phyloP scores from a whole-genome alignment of 257 asterid species.

The Paulownia fortunei region DNA sequence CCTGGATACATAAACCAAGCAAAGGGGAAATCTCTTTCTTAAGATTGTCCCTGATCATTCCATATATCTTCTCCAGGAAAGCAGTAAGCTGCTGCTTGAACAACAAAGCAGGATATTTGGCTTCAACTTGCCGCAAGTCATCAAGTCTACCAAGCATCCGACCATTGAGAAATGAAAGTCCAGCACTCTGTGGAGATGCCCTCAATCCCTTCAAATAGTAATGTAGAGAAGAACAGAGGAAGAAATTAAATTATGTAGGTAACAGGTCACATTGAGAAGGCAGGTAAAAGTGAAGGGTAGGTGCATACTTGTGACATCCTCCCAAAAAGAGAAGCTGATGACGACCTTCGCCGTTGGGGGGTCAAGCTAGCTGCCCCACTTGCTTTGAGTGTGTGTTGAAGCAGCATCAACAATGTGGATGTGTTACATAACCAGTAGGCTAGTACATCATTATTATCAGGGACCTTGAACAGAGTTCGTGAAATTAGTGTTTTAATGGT shows the following conservation, averaged over 20 bases:
- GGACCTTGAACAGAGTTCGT: slow-evolving; percentile 44
- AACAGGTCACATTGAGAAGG: slow-evolving; percentile 17
- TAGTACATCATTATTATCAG: slow-evolving; percentile 65
- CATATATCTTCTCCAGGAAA: slow-evolving; percentile 81
- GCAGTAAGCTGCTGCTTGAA: slow-evolving; percentile 89
- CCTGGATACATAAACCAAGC: slow-evolving; percentile 85
- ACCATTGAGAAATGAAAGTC: slow-evolving; percentile 69
- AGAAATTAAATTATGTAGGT: slow-evolving; percentile 5
- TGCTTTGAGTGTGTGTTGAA: slow-evolving; percentile 81
- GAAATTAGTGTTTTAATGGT: slow-evolving; percentile 20
- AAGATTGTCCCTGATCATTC: slow-evolving; percentile 75
- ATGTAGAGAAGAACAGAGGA: slow-evolving; percentile 13
- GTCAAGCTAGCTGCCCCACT: slow-evolving; percentile 78
- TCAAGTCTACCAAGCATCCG: slow-evolving; percentile 74
- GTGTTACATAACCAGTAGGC: slow-evolving; percentile 79
- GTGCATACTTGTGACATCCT: slow-evolving; percentile 77
- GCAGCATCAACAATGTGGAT: slow-evolving; percentile 73
- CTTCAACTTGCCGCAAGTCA: slow-evolving; percentile 83
- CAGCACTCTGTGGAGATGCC: slow-evolving; percentile 75
- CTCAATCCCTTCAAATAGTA: slow-evolving; percentile 56
- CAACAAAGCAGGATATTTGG: slow-evolving; percentile 79
- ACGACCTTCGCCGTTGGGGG: slow-evolving; percentile 77
- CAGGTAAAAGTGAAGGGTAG: slow-evolving; percentile 25
- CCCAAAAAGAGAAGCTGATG: slow-evolving; percentile 78
- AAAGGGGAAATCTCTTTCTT: slow-evolving; percentile 82